These are phyloP conservation scores for Wickerhamiella vanderwaltii DNA, from an alignment of 805 yeast genomes.

Conservation along the genomic window DNA sequence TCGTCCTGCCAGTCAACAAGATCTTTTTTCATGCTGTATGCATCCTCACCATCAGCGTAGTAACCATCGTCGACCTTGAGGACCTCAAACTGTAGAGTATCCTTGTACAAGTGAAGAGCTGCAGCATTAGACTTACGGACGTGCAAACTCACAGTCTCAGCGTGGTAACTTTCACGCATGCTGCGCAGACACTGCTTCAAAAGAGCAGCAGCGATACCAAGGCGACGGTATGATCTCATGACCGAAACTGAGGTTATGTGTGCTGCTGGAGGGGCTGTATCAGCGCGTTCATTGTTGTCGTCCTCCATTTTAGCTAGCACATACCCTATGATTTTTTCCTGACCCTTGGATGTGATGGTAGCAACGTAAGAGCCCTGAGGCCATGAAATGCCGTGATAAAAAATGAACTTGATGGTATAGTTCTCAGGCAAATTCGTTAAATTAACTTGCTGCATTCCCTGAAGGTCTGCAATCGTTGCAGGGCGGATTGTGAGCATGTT, in stretches of 20 bases:
- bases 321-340: slow-evolving; percentile 87
- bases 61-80: slow-evolving; percentile 73
- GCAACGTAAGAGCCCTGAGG: slow-evolving; percentile 97
- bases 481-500: slow-evolving; percentile 60
- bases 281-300: slow-evolving; percentile 33
- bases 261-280: slow-evolving; percentile 46
- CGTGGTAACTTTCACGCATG: slow-evolving; percentile 67
- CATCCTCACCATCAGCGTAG: slow-evolving; percentile 96
- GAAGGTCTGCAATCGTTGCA: slow-evolving; percentile 76
- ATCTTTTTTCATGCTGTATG: slow-evolving; percentile 77
- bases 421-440: slow-evolving; percentile 88
- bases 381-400: slow-evolving; percentile 92
- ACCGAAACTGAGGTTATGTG: slow-evolving; percentile 91
- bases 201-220: slow-evolving; percentile 92
- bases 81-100: slow-evolving; percentile 73
- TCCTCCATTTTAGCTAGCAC: slow-evolving; percentile 96
- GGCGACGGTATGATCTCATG: slow-evolving; percentile 87
- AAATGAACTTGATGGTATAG: slow-evolving; percentile 80
- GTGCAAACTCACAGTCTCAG: slow-evolving; percentile 77
- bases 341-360: slow-evolving; percentile 45
- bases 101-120: slow-evolving; percentile 82
- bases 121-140: slow-evolving; percentile 91
- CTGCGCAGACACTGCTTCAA: slow-evolving; percentile 63
- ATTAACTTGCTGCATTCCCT: slow-evolving; percentile 93
- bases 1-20: slow-evolving; percentile 7